phyloP scores from a whole-genome alignment of 768 basidiomycete species.

The Panellus pusillus region DNA sequence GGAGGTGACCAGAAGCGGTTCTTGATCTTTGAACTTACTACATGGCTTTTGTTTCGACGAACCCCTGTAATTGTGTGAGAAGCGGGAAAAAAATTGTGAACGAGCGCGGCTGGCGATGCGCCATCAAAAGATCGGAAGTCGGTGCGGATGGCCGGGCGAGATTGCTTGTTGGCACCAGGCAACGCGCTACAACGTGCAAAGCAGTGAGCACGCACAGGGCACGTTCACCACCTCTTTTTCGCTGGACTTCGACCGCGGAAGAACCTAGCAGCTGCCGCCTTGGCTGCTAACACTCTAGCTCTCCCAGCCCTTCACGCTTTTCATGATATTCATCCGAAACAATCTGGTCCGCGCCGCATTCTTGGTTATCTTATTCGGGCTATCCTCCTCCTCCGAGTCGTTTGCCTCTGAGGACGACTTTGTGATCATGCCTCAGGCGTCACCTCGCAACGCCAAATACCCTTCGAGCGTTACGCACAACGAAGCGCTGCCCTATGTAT shows the following conservation, averaged over 20 bases:
- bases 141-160: too few species aligned
- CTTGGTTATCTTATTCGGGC: background rate
- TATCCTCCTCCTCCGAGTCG: background rate
- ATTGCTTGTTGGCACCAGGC: too few species aligned
- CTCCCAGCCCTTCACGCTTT: too few species aligned
- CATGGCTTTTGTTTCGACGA: background rate
- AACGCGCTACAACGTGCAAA: too few species aligned
- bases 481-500: conserved; percentile 19
- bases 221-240: too few species aligned
- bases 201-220: too few species aligned
- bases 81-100: too few species aligned
- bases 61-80: background rate
- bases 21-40: conserved; percentile 13
- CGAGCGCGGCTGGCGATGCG: too few species aligned
- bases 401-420: background rate
- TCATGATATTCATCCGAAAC: too few species aligned
- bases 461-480: conserved; percentile 7
- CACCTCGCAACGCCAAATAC: conserved; percentile 18
- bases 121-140: too few species aligned
- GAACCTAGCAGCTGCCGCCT: background rate
- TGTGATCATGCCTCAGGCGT: conserved; percentile 8
- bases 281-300: background rate
- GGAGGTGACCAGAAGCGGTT: conserved; percentile 36
- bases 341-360: background rate
- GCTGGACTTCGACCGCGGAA: background rate